Conservation (phyloP, 148 eudicot genomes). For the Polygonum maritimum region DNA sequence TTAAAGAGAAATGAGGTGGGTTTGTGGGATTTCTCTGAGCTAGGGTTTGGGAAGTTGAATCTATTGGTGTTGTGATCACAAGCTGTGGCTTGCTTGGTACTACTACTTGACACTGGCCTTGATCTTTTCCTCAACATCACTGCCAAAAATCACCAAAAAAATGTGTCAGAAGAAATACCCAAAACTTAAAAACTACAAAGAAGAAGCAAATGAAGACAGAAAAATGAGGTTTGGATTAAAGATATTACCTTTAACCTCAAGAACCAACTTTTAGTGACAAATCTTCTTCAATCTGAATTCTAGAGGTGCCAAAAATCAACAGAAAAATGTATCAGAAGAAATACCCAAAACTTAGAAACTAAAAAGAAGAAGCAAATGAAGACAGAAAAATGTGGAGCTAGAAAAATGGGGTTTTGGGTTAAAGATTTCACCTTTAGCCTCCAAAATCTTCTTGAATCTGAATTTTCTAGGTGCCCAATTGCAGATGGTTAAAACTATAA, state of each 20-base stretch:
- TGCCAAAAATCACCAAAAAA: not conserved
- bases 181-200: not conserved
- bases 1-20: slow-evolving; percentile 47
- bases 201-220: not conserved
- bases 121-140: slow-evolving; percentile 76
- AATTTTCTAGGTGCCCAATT: not conserved
- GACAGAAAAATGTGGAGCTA: too few relatives aligned
- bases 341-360: too few relatives aligned
- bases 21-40: slow-evolving; percentile 34
- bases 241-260: slow-evolving; percentile 8
- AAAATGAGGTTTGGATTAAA: not conserved
- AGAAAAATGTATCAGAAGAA: too few relatives aligned
- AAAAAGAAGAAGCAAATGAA: too few relatives aligned
- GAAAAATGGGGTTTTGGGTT: too few relatives aligned
- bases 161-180: too few relatives aligned
- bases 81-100: slow-evolving; percentile 30
- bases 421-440: too few relatives aligned
- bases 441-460: not conserved
- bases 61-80: slow-evolving; percentile 27
- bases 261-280: not conserved
- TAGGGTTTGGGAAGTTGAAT: slow-evolving; percentile 21
- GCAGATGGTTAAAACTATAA: not conserved
- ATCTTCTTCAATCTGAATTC: not conserved
- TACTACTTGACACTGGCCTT: slow-evolving; percentile 34
- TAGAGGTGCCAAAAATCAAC: too few relatives aligned